A percentile compares a stretch with the other conserved stretches of the same genome.
Evolutionary conservation across 2,329 filamentous ascomycete genomes (phyloP).

Genomic region (Colletotrichum falcatum): DNA sequence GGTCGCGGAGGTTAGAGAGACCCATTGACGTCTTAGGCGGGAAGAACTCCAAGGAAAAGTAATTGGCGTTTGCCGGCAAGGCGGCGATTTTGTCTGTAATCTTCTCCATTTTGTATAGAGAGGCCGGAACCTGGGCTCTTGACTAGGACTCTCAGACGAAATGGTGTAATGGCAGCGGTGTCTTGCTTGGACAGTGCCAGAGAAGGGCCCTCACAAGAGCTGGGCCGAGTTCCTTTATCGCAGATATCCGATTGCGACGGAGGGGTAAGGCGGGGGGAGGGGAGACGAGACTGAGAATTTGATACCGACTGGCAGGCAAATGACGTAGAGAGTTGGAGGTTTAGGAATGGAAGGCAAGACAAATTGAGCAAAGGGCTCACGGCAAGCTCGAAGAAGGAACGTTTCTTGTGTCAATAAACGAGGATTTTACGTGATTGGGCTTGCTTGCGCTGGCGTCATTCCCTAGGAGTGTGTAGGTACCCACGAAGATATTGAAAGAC

Average conservation of each 20-base stretch:
- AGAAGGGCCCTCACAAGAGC: neutral
- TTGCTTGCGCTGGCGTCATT: conserved; percentile 39
- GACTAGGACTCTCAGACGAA: neutral
- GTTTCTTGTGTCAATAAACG: conserved; percentile 6
- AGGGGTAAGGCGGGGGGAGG: conserved; percentile 34
- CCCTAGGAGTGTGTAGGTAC: conserved; percentile 23
- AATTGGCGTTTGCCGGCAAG: conserved; percentile 82
- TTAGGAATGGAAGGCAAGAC: conserved; percentile 9
- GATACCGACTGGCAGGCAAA: conserved; percentile 15
- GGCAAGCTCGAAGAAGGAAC: conserved; percentile 13
- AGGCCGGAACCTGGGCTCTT: neutral
- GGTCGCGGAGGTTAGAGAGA: conserved; percentile 91
- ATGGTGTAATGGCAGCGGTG: neutral
- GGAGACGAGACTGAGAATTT: conserved; percentile 8
- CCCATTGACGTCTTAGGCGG: conserved; percentile 97
- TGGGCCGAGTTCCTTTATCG: neutral
- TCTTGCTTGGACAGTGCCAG: neutral
- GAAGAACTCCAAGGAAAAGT: conserved; percentile 99
- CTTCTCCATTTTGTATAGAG: conserved; percentile 73
- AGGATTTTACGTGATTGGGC: conserved; percentile 31
- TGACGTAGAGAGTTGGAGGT: conserved; percentile 16
- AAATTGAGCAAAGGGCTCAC: neutral
- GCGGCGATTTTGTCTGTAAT: conserved; percentile 96
- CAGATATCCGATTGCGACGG: conserved; percentile 23
- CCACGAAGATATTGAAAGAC: conserved; percentile 38